Evolutionary conservation across 1,284 basidiomycete genomes (phyloP), one percentile per base, ranked within the genome.

Genomic region (Agroathelia rolfsii): DNA sequence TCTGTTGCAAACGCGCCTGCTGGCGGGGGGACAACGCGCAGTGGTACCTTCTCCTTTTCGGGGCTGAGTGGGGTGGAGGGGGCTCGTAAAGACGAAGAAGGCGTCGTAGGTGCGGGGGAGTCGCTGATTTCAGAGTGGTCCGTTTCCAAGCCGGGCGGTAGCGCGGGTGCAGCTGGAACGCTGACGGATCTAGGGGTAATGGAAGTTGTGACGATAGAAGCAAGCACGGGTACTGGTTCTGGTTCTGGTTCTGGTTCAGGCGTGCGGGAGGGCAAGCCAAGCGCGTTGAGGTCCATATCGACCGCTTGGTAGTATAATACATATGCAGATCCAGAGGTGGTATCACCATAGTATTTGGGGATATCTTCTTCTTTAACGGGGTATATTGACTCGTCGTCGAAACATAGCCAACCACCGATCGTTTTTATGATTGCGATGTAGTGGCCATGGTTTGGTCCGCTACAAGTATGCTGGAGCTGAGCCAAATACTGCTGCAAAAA

Each of bases 231-330:
- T n/a, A n/a, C 34, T 9, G 49, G 44, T 12, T 47, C 44, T 16
- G 50, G 43, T 12, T 42, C 49, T 12, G 48, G 44, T 21, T 45
- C 38, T 9, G 45, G 42, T 8, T 41, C 41, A 9, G 51, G 42
- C 9, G 41, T 44, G 13, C 55, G 48, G 9, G 52, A 39, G 15
- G 61, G 67, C 8, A 87, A 54, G 2, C 88, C 88, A 11, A 92
- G 66, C 11, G 67, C 62, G n/a, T 59, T 49, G 21, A 72, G 61
- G 49, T 92, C 79, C 36, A 93, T 66, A 54, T 96, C 88, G 11
- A 74, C 78, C 9, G 92, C 93, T 57, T 97, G 92, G 56, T 98
- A 98, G 61, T 95, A 98, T 22, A 98, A 66, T 16, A 98, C 93
- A 55, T 98, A 98, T 13, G 93, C 95, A 23, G 85, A 81, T 14